Evolutionary conservation across 805 yeast genomes (phyloP).

Genomic region (Brettanomyces anomalus): DNA sequence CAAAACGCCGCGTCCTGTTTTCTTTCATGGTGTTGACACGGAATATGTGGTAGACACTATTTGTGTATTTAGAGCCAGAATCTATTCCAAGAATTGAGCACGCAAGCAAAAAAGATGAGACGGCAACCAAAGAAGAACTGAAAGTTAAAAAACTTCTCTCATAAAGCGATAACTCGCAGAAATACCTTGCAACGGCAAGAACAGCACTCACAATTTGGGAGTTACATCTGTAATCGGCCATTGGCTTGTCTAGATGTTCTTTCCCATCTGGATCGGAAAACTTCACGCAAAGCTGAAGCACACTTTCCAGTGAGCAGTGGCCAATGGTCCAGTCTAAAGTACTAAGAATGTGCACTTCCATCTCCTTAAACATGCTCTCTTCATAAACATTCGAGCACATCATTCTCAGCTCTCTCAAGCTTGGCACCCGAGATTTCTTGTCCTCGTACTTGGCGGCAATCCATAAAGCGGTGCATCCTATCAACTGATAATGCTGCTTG

Average conservation of each 20-base stretch:
- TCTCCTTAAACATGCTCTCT: slow-evolving; percentile 34
- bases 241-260: slow-evolving; percentile 18
- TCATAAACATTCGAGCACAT: slow-evolving; percentile 56
- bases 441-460: slow-evolving; percentile 75
- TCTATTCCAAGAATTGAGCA: slow-evolving; percentile 44
- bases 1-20: slow-evolving; percentile 4
- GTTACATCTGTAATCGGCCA: slow-evolving; percentile 20
- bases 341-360: slow-evolving; percentile 35
- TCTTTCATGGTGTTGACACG: slow-evolving; percentile 2
- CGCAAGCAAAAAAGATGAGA: slow-evolving; percentile 44
- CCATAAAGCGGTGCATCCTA: slow-evolving; percentile 90
- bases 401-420: slow-evolving; percentile 40
- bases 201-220: slow-evolving; percentile 40
- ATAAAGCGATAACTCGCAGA: slow-evolving; percentile 46
- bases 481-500: slow-evolving; percentile 80
- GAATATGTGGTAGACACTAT: slow-evolving; percentile 12
- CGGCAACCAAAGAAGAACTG: slow-evolving; percentile 37
- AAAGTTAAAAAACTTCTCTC: slow-evolving; percentile 35
- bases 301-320: slow-evolving; percentile 44
- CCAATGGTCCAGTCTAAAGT: slow-evolving; percentile 34
- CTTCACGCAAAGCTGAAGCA: slow-evolving; percentile 33
- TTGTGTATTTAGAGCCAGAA: slow-evolving; percentile 30
- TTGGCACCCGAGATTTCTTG: slow-evolving; percentile 50
- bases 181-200: slow-evolving; percentile 43
- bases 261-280: slow-evolving; percentile 26